Evolutionary conservation across 768 basidiomycete genomes (phyloP), one percentile per base, ranked within the genome.

Genomic region (Rhodotorula diobovata): DNA sequence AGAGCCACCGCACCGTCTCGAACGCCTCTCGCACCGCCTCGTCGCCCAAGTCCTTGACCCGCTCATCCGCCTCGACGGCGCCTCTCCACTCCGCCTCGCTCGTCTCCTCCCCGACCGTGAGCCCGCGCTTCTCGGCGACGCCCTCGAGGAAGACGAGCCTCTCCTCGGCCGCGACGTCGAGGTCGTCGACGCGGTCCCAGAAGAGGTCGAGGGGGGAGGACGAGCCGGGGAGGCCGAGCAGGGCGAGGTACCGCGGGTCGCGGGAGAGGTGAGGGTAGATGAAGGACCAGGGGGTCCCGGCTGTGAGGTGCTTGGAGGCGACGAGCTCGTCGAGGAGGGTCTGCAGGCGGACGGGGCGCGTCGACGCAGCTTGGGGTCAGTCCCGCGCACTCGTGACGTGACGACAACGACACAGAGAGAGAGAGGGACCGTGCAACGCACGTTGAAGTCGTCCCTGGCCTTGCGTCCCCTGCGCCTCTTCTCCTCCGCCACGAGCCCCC

Each of bases 211-310:
- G 84, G 1, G 95, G 94, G 75, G 90, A 93, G 4, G 55, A 35
- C 56, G 93, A 95, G 23, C 96, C 96, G 15, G 91, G 90, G 76
- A 89, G 48, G 25, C 96, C 95, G 28, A 98, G 87, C 81, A 98
- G 87, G 70, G 85, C 84, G 54, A 89, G 83, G 81, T 98, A 99
- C n/a, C 91, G 87, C 55, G 85, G 83, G 78, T 96, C 91, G 45
- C 88, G 83, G 14, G 83, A 83, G 81, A 98, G 88, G 34, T 83
- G 81, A 0, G 90, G 88, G 76, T 93, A 93, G 37, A 93, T 85
- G 46, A 89, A 85, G 79, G 93, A 93, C 95, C 95, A 99, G 79
- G 93, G 94, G 9, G 88, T 87, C 43, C 89, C 87, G 10, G 93
- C 87, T 63, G 85, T 88, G 80, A 98, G 84, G 61, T 87, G 84